Conservation (phyloP, 2,329 filamentous ascomycete species). For the Delphinella strobiligena region DNA sequence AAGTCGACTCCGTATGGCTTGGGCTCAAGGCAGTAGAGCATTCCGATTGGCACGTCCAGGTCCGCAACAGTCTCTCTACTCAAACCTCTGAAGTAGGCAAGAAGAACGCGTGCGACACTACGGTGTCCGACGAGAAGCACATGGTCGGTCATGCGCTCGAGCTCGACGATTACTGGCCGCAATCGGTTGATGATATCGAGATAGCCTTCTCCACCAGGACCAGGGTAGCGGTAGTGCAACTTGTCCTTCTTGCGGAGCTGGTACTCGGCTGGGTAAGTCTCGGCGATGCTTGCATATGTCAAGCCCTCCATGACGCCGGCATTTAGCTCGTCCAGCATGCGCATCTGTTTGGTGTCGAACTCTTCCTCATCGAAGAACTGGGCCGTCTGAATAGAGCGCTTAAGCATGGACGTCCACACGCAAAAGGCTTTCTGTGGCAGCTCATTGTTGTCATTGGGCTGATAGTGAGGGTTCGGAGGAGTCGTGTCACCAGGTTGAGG, state of each 20-base stretch:
- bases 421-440: slow-evolving; percentile 47
- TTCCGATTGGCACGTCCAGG: slow-evolving; percentile 83
- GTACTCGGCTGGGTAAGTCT: slow-evolving; percentile 71
- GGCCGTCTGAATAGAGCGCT: slow-evolving; percentile 76
- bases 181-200: slow-evolving; percentile 93
- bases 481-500: slow-evolving; percentile 83
- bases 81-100: slow-evolving; percentile 93
- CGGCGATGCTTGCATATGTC: slow-evolving; percentile 82
- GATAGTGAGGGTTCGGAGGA: slow-evolving; percentile 81
- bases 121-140: slow-evolving; percentile 86
- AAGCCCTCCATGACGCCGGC: slow-evolving; percentile 87
- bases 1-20: slow-evolving; percentile 98
- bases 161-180: slow-evolving; percentile 88
- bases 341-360: slow-evolving; percentile 94
- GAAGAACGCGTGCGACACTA: slow-evolving; percentile 78
- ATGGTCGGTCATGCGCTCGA: slow-evolving; percentile 94
- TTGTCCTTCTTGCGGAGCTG: slow-evolving; percentile 70
- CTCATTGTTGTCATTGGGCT: slow-evolving; percentile 32
- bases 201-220: slow-evolving; percentile 70
- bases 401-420: slow-evolving; percentile 96
- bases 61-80: slow-evolving; percentile 86
- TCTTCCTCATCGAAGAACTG: slow-evolving; percentile 91
- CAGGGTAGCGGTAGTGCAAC: slow-evolving; percentile 91
- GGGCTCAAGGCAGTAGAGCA: slow-evolving; percentile 89
- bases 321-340: slow-evolving; percentile 94